Conservation (phyloP, 1,284 basidiomycete genomes). For the Trichosporon asahii region DNA sequence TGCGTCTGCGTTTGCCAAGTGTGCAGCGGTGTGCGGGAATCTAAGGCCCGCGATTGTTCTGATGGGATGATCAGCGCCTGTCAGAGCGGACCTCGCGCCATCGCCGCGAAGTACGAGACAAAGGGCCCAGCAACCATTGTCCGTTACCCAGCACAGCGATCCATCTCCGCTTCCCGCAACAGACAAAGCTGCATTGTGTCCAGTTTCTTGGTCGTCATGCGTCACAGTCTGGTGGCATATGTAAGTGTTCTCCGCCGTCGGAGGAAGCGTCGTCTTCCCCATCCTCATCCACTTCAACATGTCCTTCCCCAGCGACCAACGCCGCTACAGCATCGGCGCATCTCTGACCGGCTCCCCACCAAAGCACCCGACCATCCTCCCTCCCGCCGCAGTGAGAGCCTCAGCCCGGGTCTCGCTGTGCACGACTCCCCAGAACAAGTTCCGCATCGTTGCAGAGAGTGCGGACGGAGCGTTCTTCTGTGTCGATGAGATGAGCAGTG, state of each 20-base stretch:
- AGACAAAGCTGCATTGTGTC: background rate
- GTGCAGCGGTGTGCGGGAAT: background rate
- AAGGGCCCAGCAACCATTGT: background rate
- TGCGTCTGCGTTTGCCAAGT: too few species aligned
- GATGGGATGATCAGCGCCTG: background rate
- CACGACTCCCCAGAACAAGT: background rate
- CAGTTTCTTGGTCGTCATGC: background rate
- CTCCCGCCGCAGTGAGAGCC: background rate
- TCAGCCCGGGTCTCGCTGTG: background rate
- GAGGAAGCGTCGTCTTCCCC: background rate
- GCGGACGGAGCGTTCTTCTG: background rate
- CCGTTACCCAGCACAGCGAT: background rate
- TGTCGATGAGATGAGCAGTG: background rate
- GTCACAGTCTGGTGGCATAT: background rate
- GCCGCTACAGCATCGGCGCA: background rate
- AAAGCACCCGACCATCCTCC: background rate
- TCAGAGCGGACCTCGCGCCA: background rate
- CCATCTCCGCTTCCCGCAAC: background rate
- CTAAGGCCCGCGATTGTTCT: background rate
- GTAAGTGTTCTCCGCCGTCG: background rate
- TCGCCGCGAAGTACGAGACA: background rate
- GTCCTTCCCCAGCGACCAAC: background rate
- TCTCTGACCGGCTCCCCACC: background rate
- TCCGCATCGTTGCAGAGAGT: background rate
- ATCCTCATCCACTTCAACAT: background rate